These are phyloP conservation scores for Kwoniella dejecticola DNA, from an alignment of 768 basidiomycete species.

Conservation along the genomic window DNA sequence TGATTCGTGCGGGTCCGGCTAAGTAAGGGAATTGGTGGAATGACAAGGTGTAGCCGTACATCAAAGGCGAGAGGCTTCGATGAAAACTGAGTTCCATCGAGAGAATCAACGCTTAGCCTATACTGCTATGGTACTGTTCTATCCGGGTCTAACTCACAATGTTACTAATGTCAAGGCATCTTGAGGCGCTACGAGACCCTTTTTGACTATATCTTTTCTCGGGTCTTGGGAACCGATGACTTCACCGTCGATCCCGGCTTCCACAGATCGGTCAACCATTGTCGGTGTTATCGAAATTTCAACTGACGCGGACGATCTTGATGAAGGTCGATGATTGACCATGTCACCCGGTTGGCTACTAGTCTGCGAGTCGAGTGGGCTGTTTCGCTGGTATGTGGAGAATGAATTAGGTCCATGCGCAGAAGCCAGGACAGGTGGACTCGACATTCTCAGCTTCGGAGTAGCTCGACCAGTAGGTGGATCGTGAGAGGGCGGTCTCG, in stretches of 20 bases:
- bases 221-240: slow-evolving; percentile 33
- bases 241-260: background rate
- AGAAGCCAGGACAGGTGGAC: background rate
- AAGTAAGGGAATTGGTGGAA: slow-evolving; percentile 41
- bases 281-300: too few relatives aligned
- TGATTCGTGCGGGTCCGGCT: slow-evolving; percentile 34
- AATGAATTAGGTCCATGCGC: background rate
- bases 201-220: slow-evolving; percentile 34
- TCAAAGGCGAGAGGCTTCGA: slow-evolving; percentile 14
- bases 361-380: too few relatives aligned
- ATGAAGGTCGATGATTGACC: too few relatives aligned
- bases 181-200: slow-evolving; percentile 21
- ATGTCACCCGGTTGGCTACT: too few relatives aligned
- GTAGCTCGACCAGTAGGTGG: background rate
- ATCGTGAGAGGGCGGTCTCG: background rate
- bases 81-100: slow-evolving; percentile 28
- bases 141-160: too few relatives aligned
- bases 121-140: slow-evolving; percentile 2
- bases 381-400: background rate
- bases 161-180: slow-evolving; percentile 31
- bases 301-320: too few relatives aligned
- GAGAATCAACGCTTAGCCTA: background rate
- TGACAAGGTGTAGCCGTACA: slow-evolving; percentile 37
- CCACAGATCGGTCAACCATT: background rate
- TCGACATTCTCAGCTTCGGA: background rate